phyloP scores from a whole-genome alignment of 306 rosid species.

The Amphicarpaea edgeworthii region DNA sequence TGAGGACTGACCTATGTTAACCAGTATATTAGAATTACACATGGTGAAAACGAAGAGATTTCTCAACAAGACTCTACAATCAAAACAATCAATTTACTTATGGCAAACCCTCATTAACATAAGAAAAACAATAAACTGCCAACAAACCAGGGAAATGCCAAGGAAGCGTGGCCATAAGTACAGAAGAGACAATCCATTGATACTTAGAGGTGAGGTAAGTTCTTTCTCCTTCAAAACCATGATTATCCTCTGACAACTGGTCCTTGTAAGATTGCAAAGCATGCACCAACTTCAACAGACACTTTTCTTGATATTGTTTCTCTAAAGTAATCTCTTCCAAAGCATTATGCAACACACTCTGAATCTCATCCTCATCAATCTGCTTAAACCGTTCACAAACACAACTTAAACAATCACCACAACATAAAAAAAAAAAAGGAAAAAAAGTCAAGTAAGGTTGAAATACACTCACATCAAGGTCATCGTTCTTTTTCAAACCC shows the following conservation, averaged over 20 bases:
- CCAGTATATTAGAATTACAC: neutral
- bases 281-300: constrained; percentile 69
- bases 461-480: constrained; percentile 54
- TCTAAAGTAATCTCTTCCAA: constrained; percentile 83
- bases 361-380: constrained; percentile 70
- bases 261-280: constrained; percentile 76
- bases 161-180: constrained; percentile 87
- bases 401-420: neutral
- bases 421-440: neutral
- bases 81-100: constrained; percentile 16
- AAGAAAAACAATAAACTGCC: constrained; percentile 14
- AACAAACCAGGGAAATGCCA: constrained; percentile 81
- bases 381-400: constrained; percentile 39
- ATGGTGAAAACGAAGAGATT: constrained; percentile 31
- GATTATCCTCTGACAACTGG: constrained; percentile 57
- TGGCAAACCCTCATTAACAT: constrained; percentile 19
- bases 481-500: constrained; percentile 46
- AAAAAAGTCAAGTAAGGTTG: neutral
- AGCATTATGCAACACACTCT: constrained; percentile 68
- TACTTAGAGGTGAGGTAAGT: constrained; percentile 68
- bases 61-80: constrained; percentile 19
- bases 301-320: constrained; percentile 86
- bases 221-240: constrained; percentile 55
- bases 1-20: constrained; percentile 1
- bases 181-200: constrained; percentile 77